A percentile compares a stretch with the other conserved stretches of the same genome.
phyloP scores from a whole-genome alignment of 2,329 filamentous ascomycete species.

The Xylariales sp. region DNA sequence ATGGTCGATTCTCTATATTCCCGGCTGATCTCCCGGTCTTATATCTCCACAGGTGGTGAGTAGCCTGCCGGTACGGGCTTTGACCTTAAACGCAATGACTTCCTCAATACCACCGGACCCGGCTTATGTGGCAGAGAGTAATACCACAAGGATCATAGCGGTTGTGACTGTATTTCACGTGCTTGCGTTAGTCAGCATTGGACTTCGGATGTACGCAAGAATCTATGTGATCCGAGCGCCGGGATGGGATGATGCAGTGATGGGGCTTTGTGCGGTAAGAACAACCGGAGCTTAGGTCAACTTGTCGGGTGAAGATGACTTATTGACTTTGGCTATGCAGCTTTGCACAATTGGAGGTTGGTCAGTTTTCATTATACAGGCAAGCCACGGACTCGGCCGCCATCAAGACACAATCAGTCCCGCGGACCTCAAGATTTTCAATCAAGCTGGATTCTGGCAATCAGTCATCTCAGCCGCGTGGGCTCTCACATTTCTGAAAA shows the following conservation, averaged over 20 bases:
- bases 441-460: not conserved
- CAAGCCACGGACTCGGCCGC: not conserved
- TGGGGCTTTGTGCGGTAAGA: not conserved
- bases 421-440: not conserved
- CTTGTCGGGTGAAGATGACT: not conserved
- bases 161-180: slow-evolving; percentile 2
- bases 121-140: slow-evolving; percentile 2
- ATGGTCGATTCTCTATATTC: too few relatives aligned
- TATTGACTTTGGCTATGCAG: not conserved
- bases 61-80: too few relatives aligned
- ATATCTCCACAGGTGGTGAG: too few relatives aligned
- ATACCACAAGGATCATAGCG: not conserved
- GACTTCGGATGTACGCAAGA: not conserved
- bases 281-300: not conserved
- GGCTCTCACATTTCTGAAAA: not conserved
- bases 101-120: not conserved
- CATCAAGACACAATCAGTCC: not conserved
- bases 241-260: not conserved
- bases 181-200: not conserved
- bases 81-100: too few relatives aligned
- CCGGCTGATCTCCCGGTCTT: too few relatives aligned
- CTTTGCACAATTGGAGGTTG: not conserved
- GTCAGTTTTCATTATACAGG: not conserved
- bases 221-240: not conserved
- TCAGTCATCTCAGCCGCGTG: not conserved